Conservation (phyloP, 176 grass and related monocot genomes). For the Elymus sibiricus region DNA sequence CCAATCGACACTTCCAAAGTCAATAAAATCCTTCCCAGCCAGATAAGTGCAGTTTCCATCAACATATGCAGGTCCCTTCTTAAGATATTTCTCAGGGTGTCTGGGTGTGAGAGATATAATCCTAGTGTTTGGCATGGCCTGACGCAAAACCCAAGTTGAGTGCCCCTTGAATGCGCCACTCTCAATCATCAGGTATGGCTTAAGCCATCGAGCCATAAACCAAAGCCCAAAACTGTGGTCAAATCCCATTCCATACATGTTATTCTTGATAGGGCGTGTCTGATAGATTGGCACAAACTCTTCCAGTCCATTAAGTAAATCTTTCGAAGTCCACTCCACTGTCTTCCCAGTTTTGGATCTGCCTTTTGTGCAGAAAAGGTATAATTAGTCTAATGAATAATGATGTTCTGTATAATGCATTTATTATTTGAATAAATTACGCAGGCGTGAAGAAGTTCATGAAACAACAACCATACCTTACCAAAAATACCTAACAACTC, state of each 20-base stretch:
- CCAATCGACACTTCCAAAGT: constrained; percentile 87
- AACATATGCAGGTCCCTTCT: constrained; percentile 90
- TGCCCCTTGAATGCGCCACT: constrained; percentile 95
- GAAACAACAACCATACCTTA: no score
- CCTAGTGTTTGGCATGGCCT: constrained; percentile 70
- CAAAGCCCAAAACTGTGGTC: constrained; percentile 97
- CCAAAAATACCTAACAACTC: no score
- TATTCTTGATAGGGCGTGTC: constrained; percentile 85
- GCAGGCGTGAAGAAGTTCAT: no score
- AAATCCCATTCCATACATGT: constrained; percentile 88
- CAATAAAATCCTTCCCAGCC: constrained; percentile 74
- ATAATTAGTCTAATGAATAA: no score
- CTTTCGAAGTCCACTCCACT: constrained; percentile 66
- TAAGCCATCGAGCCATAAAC: constrained; percentile 90
- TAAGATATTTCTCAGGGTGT: constrained; percentile 85
- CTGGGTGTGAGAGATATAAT: constrained; percentile 80
- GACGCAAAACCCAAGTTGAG: constrained; percentile 82
- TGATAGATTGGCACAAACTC: constrained; percentile 88
- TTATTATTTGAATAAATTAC: no score
- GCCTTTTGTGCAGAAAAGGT: neutral
- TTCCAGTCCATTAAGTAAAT: constrained; percentile 73
- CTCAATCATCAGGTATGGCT: constrained; percentile 90
- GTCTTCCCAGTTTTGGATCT: constrained; percentile 75
- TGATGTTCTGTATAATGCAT: no score
- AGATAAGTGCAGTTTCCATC: constrained; percentile 93